Base-by-base conservation (phyloP, 202 grass and related monocot species). In the Zoysia matrella region DNA sequence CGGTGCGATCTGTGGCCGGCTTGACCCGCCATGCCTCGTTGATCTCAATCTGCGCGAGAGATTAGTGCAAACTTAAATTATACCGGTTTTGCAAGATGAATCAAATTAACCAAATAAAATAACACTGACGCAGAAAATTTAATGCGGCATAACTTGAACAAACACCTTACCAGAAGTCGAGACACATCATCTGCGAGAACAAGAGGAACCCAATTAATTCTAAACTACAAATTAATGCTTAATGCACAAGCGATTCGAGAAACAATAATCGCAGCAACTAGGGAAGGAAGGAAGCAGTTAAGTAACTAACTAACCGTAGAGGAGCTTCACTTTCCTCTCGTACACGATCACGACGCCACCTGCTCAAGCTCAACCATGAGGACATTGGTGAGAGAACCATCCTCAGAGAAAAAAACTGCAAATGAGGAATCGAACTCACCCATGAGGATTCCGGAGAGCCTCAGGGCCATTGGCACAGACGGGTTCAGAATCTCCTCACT, bases 401-500 rank as follows among this genome's bases (percentile, higher is more conserved):
- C 49, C 16, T 36, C 30, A 36, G 8, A 2, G 13, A 7, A 65
- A 1, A 12, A 9, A 63, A 57, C 46, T 42, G 69, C 22, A 65
- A 72, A 8, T 30, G 79, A 52, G n/a, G 52, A 80, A 57, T 12
- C 0, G 22, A 12, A 48, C 88, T 91, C 62, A 83, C 95, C 95
- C 95, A 98, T 98, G 72, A 98, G 95, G 66, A 98, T 98, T 81
- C 90, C 89, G 51, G 95, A 91, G 40, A 98, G 86, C 70, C 95
- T 86, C 36, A 98, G 90, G 80, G 95, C 90, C 95, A 98, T 95
- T 43, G 95, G 95, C 55, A 95, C 92, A 2, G 95, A 80, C 2
- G 95, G 95, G 64, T 98, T 93, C 80, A 98, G 62, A 71, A 98
- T 95, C 89, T 98, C 92, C 85, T 98, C 95, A 47, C 92, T 98